Conservation (phyloP, 2,329 filamentous ascomycete genomes). For the Aulographum hederae region DNA sequence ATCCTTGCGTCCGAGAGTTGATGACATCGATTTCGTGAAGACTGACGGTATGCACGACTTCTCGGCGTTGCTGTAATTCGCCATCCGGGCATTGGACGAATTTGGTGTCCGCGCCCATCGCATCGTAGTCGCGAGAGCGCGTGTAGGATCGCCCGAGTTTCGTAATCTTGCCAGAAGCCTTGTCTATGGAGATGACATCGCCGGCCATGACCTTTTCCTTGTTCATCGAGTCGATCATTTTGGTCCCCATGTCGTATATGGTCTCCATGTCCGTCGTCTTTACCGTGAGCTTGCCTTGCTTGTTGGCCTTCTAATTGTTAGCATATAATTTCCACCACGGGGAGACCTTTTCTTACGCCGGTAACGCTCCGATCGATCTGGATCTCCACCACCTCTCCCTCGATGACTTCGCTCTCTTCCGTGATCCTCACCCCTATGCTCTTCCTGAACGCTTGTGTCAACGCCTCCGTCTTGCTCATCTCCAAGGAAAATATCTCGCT, state of each 20-base stretch:
- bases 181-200: slow-evolving; percentile 97
- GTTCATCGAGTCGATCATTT: slow-evolving; percentile 99
- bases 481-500: slow-evolving; percentile 97
- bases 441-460: slow-evolving; percentile 97
- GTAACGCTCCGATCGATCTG: slow-evolving; percentile 96
- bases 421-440: slow-evolving; percentile 97
- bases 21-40: slow-evolving; percentile 99
- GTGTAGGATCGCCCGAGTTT: slow-evolving; percentile 93
- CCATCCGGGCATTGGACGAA: slow-evolving; percentile 96
- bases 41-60: slow-evolving; percentile 91
- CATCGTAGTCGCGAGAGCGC: slow-evolving; percentile 91
- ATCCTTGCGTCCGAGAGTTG: slow-evolving; percentile 96
- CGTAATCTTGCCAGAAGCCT: slow-evolving; percentile 93
- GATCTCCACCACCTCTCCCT: slow-evolving; percentile 97
- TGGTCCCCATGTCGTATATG: slow-evolving; percentile 97
- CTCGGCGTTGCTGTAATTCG: slow-evolving; percentile 90
- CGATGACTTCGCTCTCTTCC: slow-evolving; percentile 97
- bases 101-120: slow-evolving; percentile 96
- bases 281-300: slow-evolving; percentile 97
- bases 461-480: slow-evolving; percentile 97
- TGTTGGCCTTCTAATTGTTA: slow-evolving; percentile 45
- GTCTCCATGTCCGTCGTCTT: slow-evolving; percentile 99
- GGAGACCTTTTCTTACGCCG: slow-evolving; percentile 34
- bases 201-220: slow-evolving; percentile 98
- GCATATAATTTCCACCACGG: background rate